A percentile compares a stretch with the other conserved stretches of the same genome.
Evolutionary conservation across 1,139 yeast genomes (phyloP).

Genomic region (Kodamaea derodonti): DNA sequence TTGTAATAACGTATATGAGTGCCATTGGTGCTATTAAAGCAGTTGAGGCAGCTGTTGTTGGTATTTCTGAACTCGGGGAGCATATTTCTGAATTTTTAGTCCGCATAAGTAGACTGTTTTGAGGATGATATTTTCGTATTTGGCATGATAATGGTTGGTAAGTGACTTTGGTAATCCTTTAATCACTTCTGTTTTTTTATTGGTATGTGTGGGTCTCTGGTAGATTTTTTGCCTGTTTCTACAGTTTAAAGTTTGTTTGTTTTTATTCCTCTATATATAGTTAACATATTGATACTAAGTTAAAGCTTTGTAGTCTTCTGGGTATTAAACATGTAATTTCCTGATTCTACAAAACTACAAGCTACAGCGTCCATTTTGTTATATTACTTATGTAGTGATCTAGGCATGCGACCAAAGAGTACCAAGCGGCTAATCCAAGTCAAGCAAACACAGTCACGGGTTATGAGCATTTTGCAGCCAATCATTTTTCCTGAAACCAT

Average conservation of each 20-base stretch:
- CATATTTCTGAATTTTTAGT: neutral
- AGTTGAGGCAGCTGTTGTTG: constrained; percentile 1
- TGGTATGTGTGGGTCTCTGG: neutral
- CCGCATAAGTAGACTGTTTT: neutral
- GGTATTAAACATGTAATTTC: no score
- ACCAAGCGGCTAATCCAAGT: no score
- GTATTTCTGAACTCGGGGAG: neutral
- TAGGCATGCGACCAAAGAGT: no score
- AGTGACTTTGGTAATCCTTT: no score
- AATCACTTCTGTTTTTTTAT: neutral
- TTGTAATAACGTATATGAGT: constrained; percentile 8
- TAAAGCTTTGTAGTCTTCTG: no score
- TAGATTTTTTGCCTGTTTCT: neutral
- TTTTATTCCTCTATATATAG: constrained; percentile 1
- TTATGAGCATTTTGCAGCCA: no score
- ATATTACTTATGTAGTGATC: no score
- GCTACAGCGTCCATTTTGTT: no score
- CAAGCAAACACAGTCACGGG: no score
- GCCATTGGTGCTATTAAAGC: constrained; percentile 5
- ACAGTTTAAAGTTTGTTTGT: neutral
- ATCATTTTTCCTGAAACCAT: no score
- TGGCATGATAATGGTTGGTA: no score
- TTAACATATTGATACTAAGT: neutral
- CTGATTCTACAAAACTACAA: no score
- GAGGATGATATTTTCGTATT: neutral